Evolutionary conservation across 495 filamentous ascomycete genomes (phyloP).

Genomic region (Penicillium antarcticum): DNA sequence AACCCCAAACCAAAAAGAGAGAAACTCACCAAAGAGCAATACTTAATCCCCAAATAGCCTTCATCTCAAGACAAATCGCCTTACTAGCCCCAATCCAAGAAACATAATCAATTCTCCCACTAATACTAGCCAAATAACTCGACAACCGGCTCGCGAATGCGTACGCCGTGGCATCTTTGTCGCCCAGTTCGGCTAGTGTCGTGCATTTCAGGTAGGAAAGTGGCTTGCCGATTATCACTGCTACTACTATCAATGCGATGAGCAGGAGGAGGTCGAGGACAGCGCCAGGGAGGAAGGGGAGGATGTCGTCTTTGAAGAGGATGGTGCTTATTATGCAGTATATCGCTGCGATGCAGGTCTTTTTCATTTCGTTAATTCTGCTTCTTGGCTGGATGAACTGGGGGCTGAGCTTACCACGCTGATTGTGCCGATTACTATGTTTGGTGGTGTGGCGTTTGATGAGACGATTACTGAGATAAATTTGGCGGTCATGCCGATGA

Average conservation of each 20-base stretch:
- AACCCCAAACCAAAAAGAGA: not conserved
- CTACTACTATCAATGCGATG: constrained; percentile 67
- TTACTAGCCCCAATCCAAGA: constrained; percentile 64
- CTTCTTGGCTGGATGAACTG: not conserved
- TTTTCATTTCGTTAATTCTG: constrained; percentile 3
- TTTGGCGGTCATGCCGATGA: constrained; percentile 78
- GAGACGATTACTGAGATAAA: constrained; percentile 78
- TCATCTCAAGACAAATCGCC: constrained; percentile 77
- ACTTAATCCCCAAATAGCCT: constrained; percentile 83
- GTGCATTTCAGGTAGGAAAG: constrained; percentile 75
- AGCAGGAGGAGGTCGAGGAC: constrained; percentile 65
- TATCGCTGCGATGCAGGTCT: constrained; percentile 74
- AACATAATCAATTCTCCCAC: constrained; percentile 48
- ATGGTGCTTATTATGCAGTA: constrained; percentile 73
- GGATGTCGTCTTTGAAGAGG: constrained; percentile 71
- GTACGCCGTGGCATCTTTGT: constrained; percentile 37
- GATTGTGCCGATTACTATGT: constrained; percentile 73
- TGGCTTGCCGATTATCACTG: constrained; percentile 74
- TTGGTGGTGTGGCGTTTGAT: constrained; percentile 58
- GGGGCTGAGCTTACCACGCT: constrained; percentile 58
- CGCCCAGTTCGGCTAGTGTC: constrained; percentile 39
- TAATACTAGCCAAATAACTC: constrained; percentile 35
- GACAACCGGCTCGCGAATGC: constrained; percentile 43
- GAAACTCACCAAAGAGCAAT: constrained; percentile 69
- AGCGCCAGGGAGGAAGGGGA: constrained; percentile 66